A percentile compares a stretch with the other conserved stretches of the same genome.
These are phyloP conservation scores for Aspergillus glaucus DNA, from an alignment of 2,329 filamentous ascomycete species.

Conservation along the genomic window DNA sequence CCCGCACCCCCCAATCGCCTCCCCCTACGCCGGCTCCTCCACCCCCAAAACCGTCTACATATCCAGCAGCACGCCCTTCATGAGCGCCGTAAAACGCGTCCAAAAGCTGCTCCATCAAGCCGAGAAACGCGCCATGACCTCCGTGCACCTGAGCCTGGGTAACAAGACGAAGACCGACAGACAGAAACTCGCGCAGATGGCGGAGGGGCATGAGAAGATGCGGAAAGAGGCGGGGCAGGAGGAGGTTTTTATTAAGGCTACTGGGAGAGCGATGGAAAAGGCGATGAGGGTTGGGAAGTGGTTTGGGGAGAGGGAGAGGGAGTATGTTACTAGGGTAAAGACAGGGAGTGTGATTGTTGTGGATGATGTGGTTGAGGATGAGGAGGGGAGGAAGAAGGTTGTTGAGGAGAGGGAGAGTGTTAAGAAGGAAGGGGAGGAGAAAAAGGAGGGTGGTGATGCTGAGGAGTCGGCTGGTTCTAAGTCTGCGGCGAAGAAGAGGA, in stretches of 20 bases:
- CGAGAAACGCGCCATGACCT: conserved; percentile 46
- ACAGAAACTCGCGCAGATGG: conserved; percentile 26
- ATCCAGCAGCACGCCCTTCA: conserved; percentile 49
- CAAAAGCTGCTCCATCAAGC: conserved; percentile 50
- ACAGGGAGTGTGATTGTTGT: conserved; percentile 53
- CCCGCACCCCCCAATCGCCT: conserved; percentile 49
- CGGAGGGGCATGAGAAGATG: conserved; percentile 28
- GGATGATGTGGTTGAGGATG: conserved; percentile 51
- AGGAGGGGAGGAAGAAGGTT: conserved; percentile 21
- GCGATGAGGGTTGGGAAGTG: conserved; percentile 50
- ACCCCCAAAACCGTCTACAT: conserved; percentile 54
- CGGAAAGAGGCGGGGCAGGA: conserved; percentile 44
- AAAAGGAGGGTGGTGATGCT: conserved; percentile 9
- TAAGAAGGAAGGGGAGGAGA: conserved; percentile 12
- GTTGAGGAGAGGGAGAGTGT: conserved; percentile 19
- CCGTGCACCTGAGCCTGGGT: conserved; percentile 32
- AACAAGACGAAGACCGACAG: conserved; percentile 25
- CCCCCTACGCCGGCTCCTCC: conserved; percentile 45
- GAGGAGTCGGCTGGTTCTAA: conserved; percentile 12
- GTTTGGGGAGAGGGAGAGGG: conserved; percentile 49
- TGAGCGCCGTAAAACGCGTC: conserved; percentile 54
- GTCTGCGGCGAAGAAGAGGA: conserved; percentile 23
- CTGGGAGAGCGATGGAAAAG: conserved; percentile 53
- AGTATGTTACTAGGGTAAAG: conserved; percentile 46
- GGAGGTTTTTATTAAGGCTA: conserved; percentile 53